phyloP scores from a whole-genome alignment of 805 yeast genomes.

The Saccharomyces mikatae region DNA sequence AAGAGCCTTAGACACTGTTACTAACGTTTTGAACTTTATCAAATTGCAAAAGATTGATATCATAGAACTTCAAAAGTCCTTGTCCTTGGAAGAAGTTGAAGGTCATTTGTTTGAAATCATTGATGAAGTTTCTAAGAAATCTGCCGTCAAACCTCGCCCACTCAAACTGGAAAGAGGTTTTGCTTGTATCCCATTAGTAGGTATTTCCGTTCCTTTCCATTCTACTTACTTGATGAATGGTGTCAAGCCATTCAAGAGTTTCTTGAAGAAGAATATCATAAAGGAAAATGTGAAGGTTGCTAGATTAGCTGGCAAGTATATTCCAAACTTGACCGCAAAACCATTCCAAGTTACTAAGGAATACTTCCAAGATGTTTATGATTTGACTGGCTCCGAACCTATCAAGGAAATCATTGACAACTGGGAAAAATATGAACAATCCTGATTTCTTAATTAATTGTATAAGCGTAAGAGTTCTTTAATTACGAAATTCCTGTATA shows the following conservation, averaged over 20 bases:
- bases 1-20: slow-evolving; percentile 86
- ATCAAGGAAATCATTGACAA: slow-evolving; percentile 84
- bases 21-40: slow-evolving; percentile 87
- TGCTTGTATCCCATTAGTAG: slow-evolving; percentile 96
- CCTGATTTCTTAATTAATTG: neutral
- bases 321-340: slow-evolving; percentile 97
- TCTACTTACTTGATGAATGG: slow-evolving; percentile 97
- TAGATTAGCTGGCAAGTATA: slow-evolving; percentile 86
- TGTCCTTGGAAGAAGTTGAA: slow-evolving; percentile 82
- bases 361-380: slow-evolving; percentile 92
- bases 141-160: slow-evolving; percentile 88
- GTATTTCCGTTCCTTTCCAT: slow-evolving; percentile 99
- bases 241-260: slow-evolving; percentile 97
- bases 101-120: slow-evolving; percentile 84
- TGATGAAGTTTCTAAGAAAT: slow-evolving; percentile 72
- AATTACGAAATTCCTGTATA: neutral
- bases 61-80: slow-evolving; percentile 70
- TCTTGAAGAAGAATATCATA: slow-evolving; percentile 91
- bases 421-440: slow-evolving; percentile 76
- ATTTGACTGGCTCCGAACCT: slow-evolving; percentile 83
- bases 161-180: slow-evolving; percentile 95
- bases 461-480: neutral
- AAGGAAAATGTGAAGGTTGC: slow-evolving; percentile 93
- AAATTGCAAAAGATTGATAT: slow-evolving; percentile 92
- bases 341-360: slow-evolving; percentile 95